Evolutionary conservation across 257 asterid genomes (phyloP), one percentile per base, ranked within the genome.

Genomic region (Anisodus acutangulus): DNA sequence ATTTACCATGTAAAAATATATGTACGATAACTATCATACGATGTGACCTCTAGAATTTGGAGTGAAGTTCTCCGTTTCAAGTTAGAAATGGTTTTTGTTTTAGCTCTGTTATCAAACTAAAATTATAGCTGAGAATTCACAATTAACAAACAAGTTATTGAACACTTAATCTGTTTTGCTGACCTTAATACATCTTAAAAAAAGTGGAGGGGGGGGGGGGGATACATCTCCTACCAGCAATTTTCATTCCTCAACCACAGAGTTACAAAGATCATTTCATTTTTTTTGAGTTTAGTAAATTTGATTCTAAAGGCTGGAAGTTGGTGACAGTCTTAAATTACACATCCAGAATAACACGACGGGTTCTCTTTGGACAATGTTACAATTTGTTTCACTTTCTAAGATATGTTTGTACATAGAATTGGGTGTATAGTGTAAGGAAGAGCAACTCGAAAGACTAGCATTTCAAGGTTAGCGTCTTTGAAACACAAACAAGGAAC

Each of bases 401-500:
- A 51, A 7, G 4, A 51, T 76, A 51, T 51, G 13, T 22, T 51
- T 51, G 60, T 76, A 51, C 4, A 76, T 12, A 74, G 4, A 51
- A 51, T 51, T 13, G n/a, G 12, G 5, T 12, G 13, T 51, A 22
- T 49, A 49, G 45, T 19, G 15, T 43, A 7, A 2, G 12, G 67
- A 70, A 43, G 79, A 43, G 53, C 19, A 47, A 22, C 80, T 47
- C 0, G 17, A 72, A 72, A 19, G 41, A 47, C 63, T 3, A 1
- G 7, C 12, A 12, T 51, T 76, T 76, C 81, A 76, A 49, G 86
- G 85, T 71, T 84, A 26, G 84, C 85, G 85, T 86, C 98, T 91
- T 74, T 90, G 85, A 81, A 95, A 95, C 84, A 95, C 97, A 64
- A 94, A 95, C 11, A 94, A 86, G 37, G 99, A 90, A 15, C 97